Conservation (phyloP, 306 rosid genomes). For the Calophaca sinica region DNA sequence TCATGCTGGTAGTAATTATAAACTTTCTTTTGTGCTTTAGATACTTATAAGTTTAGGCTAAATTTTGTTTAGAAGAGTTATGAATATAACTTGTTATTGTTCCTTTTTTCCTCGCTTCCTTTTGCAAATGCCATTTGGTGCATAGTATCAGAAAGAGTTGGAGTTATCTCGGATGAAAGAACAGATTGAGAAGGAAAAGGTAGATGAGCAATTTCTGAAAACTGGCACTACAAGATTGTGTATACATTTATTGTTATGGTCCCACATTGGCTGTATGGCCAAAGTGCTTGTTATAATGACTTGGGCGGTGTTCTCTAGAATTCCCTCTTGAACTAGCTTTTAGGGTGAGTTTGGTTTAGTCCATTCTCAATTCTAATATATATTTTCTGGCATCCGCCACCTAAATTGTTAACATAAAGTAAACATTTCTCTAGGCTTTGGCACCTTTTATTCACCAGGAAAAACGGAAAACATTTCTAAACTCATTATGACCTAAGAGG, state of each 20-base stretch:
- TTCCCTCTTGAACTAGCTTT: constrained; percentile 11
- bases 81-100: constrained; percentile 42
- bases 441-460: constrained; percentile 2
- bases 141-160: constrained; percentile 84
- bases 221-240: constrained; percentile 27
- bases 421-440: constrained; percentile 15
- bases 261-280: constrained; percentile 3
- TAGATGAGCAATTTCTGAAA: constrained; percentile 48
- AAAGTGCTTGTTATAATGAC: constrained; percentile 19
- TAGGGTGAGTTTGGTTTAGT: constrained; percentile 3
- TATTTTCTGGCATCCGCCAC: constrained; percentile 13
- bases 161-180: constrained; percentile 81
- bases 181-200: constrained; percentile 87
- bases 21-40: constrained; percentile 32
- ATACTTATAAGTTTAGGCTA: constrained; percentile 19
- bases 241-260: not conserved
- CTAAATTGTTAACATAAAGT: constrained; percentile 26
- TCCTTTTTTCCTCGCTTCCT: constrained; percentile 24
- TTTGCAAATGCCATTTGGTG: constrained; percentile 42
- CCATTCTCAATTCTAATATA: not conserved
- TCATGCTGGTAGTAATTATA: constrained; percentile 76
- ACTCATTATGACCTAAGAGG: constrained; percentile 15
- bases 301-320: not conserved
- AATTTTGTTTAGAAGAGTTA: constrained; percentile 23
- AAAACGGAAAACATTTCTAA: not conserved